phyloP scores from a whole-genome alignment of 1,139 yeast genomes.

The Lodderomyces beijingensis region DNA sequence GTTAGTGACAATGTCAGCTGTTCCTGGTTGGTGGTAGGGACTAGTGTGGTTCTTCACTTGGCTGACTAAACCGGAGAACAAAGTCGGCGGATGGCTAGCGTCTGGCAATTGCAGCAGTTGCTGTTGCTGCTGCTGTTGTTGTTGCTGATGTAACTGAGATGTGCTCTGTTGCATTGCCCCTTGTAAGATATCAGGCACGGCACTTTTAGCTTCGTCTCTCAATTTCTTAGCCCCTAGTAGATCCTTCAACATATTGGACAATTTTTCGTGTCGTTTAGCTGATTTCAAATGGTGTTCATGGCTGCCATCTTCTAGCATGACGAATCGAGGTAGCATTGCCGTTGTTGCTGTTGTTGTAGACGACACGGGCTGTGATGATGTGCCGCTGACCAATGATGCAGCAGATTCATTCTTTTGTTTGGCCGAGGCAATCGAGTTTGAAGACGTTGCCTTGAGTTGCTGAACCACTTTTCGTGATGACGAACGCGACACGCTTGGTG shows the following conservation, averaged over 20 bases:
- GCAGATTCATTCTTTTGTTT: constrained; percentile 48
- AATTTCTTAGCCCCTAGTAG: constrained; percentile 76
- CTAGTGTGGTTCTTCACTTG: constrained; percentile 46
- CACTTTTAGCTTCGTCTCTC: constrained; percentile 76
- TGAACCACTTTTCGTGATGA: constrained; percentile 8
- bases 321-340: constrained; percentile 40
- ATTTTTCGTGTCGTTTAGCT: constrained; percentile 82
- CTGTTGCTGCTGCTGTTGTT: constrained; percentile 7
- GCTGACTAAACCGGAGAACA: constrained; percentile 76
- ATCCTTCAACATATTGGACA: constrained; percentile 82
- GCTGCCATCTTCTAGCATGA: constrained; percentile 55
- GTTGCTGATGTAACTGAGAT: constrained; percentile 12
- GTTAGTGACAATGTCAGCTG: constrained; percentile 5
- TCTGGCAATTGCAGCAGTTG: constrained; percentile 7
- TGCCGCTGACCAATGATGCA: constrained; percentile 3
- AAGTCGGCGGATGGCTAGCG: constrained; percentile 55
- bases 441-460: constrained; percentile 1
- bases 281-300: constrained; percentile 79
- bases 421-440: constrained; percentile 3
- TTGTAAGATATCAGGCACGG: constrained; percentile 63
- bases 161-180: constrained; percentile 12
- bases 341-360: not conserved
- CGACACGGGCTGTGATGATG: constrained; percentile 6
- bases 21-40: constrained; percentile 19
- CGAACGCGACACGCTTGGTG: constrained; percentile 11